A percentile compares a stretch with the other conserved stretches of the same genome.
These are phyloP conservation scores for Geotrichum europaeum DNA, from an alignment of 1,139 yeast species.

Conservation along the genomic window DNA sequence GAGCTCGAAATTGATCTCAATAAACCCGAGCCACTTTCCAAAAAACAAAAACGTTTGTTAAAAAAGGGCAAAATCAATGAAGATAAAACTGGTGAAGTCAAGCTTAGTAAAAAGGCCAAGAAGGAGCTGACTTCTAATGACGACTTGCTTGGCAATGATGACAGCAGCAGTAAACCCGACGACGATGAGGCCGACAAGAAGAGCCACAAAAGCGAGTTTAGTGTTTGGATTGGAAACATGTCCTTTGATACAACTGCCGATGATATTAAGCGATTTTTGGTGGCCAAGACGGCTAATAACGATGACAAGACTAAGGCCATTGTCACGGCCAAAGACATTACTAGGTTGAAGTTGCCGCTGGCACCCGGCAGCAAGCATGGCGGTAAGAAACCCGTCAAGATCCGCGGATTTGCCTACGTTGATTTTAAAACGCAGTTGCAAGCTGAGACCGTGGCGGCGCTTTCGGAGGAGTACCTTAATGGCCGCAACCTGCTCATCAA, in stretches of 20 bases:
- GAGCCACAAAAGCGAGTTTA: conserved; percentile 51
- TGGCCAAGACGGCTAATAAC: conserved; percentile 44
- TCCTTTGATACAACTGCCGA: conserved; percentile 79
- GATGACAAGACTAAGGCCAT: conserved; percentile 33
- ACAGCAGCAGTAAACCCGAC: conserved; percentile 21
- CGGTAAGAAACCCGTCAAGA: conserved; percentile 18
- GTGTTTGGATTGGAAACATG: conserved; percentile 93
- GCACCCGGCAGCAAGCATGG: conserved; percentile 12
- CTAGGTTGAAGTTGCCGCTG: conserved; percentile 41
- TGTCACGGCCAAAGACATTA: conserved; percentile 38
- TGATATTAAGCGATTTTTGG: conserved; percentile 60
- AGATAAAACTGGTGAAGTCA: conserved; percentile 29
- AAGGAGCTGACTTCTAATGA: conserved; percentile 18
- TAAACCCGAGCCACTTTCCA: conserved; percentile 78
- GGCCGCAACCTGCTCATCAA: conserved; percentile 86
- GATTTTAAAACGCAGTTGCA: conserved; percentile 67
- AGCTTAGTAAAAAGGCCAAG: conserved; percentile 21
- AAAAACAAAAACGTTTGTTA: conserved; percentile 80
- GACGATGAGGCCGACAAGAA: conserved; percentile 20
- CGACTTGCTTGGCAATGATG: conserved; percentile 14
- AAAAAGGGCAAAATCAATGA: conserved; percentile 49
- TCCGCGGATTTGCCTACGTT: conserved; percentile 84
- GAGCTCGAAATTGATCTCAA: conserved; percentile 78
- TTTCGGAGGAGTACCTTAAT: conserved; percentile 67
- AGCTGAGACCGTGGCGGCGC: conserved; percentile 54